Evolutionary conservation across 1,284 basidiomycete species (phyloP), one percentile per base, ranked within the genome.

Genomic region (Tilletia horrida): DNA sequence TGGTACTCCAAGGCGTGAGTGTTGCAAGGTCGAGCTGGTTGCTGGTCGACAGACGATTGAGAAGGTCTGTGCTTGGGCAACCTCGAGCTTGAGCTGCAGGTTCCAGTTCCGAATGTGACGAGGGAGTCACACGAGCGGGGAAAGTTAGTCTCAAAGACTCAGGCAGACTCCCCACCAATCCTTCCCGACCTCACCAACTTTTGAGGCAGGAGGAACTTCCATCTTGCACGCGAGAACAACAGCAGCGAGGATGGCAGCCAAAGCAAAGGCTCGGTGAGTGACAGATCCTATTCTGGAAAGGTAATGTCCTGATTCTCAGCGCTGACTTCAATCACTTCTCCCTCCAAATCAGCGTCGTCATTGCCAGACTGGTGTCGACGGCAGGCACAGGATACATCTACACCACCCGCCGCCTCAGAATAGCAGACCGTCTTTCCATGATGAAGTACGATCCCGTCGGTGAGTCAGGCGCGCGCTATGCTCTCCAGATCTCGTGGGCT

Each of bases 401-500:
- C 72, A 81, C 79, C 40, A 81, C 77, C 13, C 69, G 73, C 16
- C 66, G 79, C 55, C 70, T 73, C 43, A 71, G 79, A 45, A 69
- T 75, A 1, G 72, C 73, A 7, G 78, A 80, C 23, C 69, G 65
- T 62, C 72, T 81, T 43, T 71, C 71, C 52, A 73, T 80, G 77
- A 78, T 78, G 71, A 81, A 81, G 69, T 81, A 80, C 68, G 79
- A 81, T 45, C 79, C 79, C n/a, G 72, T 73, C 63, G 75, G 79
- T 81, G 69, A 65, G 74, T 74, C 64, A 66, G 29, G 8, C 35
- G 35, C 35, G n/a, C n/a, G n/a, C 47, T 42, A n/a, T 47, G 0
- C 23, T n/a, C n/a, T 44, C 48, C 64, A 44, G 43, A 18, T 44
- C 43, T 44, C 9, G 9, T 44, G 8, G 25, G 35, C 47, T n/a